These are phyloP conservation scores for Apiospora arundinis DNA, from an alignment of 2,329 filamentous ascomycete species.

Conservation along the genomic window DNA sequence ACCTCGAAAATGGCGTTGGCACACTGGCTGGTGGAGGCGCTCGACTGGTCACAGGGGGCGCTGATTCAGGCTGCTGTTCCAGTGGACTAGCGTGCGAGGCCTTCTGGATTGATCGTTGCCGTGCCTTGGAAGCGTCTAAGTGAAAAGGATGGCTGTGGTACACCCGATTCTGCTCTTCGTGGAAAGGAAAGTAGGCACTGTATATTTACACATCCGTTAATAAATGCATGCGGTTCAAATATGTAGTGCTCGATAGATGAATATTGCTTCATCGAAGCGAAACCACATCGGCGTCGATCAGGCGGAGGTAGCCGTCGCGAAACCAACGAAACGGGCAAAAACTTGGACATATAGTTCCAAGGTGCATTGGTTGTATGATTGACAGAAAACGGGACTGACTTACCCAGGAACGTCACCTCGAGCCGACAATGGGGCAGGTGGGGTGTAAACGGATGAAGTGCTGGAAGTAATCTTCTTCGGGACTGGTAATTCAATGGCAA, in stretches of 20 bases:
- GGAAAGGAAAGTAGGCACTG: slow-evolving; percentile 67
- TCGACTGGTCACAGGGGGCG: slow-evolving; percentile 17
- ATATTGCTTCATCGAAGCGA: neutral
- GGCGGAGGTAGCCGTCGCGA: neutral
- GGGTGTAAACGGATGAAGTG: slow-evolving; percentile 48
- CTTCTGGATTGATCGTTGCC: slow-evolving; percentile 42
- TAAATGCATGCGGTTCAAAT: too few species aligned
- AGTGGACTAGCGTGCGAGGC: slow-evolving; percentile 41
- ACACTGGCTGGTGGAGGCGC: slow-evolving; percentile 8
- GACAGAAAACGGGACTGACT: slow-evolving; percentile 34
- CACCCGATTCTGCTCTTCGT: slow-evolving; percentile 60
- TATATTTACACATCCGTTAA: neutral
- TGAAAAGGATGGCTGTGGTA: slow-evolving; percentile 60
- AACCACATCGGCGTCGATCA: neutral
- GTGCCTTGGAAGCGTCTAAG: slow-evolving; percentile 47
- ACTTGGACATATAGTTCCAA: slow-evolving; percentile 12
- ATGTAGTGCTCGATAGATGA: neutral
- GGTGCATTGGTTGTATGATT: neutral
- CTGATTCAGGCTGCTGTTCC: slow-evolving; percentile 23
- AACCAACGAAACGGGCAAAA: neutral
- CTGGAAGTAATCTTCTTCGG: slow-evolving; percentile 44
- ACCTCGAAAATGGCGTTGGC: slow-evolving; percentile 15
- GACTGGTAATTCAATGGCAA: slow-evolving; percentile 58
- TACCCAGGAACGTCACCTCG: slow-evolving; percentile 66
- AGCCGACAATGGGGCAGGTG: slow-evolving; percentile 59